Percentiles rank a stretch among this genome's conserved stretches.
These are phyloP conservation scores for Verticillium klebahnii DNA, from an alignment of 2,329 filamentous ascomycete genomes.

Conservation along the genomic window DNA sequence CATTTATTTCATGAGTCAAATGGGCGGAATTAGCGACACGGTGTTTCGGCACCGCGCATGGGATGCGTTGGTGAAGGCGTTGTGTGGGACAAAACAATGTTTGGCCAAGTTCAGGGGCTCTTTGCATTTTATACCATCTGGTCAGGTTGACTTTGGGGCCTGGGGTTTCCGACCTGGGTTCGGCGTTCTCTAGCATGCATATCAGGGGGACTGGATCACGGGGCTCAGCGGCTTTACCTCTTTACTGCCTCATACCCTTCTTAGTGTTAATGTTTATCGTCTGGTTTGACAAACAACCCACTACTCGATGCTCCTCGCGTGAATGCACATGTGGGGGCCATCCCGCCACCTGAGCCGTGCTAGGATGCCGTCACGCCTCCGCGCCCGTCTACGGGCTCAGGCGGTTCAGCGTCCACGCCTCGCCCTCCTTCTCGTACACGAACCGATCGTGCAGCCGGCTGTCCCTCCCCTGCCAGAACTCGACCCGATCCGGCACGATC, in stretches of 20 bases:
- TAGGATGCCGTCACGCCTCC: too few species aligned
- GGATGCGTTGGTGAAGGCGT: background rate
- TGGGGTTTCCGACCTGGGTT: background rate
- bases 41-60: background rate
- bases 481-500: constrained; percentile 77
- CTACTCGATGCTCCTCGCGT: background rate
- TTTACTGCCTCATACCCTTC: background rate
- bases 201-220: background rate
- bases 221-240: background rate
- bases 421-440: constrained; percentile 64
- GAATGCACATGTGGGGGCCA: background rate
- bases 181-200: background rate
- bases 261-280: background rate
- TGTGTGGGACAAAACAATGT: background rate
- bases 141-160: background rate
- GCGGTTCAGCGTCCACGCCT: constrained; percentile 64
- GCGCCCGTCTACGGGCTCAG: constrained; percentile 57
- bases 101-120: background rate
- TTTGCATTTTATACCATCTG: background rate
- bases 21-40: background rate
- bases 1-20: background rate
- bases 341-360: background rate
- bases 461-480: constrained; percentile 94
- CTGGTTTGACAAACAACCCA: background rate
- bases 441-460: constrained; percentile 94